Base-by-base conservation (phyloP, 306 rosid species). In the Mimosa pudica region DNA sequence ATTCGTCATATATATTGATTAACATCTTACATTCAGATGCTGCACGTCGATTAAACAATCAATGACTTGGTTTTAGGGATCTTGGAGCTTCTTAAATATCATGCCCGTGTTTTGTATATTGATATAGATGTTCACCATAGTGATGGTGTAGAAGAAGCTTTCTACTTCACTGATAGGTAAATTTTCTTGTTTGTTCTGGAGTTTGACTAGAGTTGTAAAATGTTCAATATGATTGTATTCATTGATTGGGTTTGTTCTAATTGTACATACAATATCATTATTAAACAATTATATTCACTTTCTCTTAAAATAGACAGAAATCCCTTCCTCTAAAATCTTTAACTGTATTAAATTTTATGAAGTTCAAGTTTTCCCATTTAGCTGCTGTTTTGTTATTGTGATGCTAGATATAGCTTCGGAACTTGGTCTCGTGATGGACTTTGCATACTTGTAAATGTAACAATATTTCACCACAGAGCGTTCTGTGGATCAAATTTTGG, bases 71-170 rank as follows among this genome's bases (percentile, higher is more conserved):
- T 93, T 73, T 85, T 95, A 83, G 99, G 99, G 73, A 91, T 95
- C 80, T 90, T 95, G 84, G 99, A 95, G 85, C 99, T 95, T 80
- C 93, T 95, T 52, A 95, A 95, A 84, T 79, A 89, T 80, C 99
- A 95, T 82, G 82, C 99, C 45, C 98, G 99, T n/a, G 98, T 95
- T 81, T 84, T 95, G 68, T 95, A 95, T 77, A 90, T 95, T 79
- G 99, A 95, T 84, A 95, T 95, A 83, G 99, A 95, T 57, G 99
- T 95, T 82, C 99, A 95, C 88, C 99, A 95, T 65, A 98, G 99
- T 69, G 99, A 95, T 88, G 99, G 99, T 17, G 99, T 95, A 7
- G 99, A 95, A 86, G 99, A 95, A 91, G 98, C 99, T 49, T 95
- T 95, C 87, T 95, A 91, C 79, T 93, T 91, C 84, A 95, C 99